Conservation (phyloP, 1,284 basidiomycete species). For the Apiotrichum sp. region DNA sequence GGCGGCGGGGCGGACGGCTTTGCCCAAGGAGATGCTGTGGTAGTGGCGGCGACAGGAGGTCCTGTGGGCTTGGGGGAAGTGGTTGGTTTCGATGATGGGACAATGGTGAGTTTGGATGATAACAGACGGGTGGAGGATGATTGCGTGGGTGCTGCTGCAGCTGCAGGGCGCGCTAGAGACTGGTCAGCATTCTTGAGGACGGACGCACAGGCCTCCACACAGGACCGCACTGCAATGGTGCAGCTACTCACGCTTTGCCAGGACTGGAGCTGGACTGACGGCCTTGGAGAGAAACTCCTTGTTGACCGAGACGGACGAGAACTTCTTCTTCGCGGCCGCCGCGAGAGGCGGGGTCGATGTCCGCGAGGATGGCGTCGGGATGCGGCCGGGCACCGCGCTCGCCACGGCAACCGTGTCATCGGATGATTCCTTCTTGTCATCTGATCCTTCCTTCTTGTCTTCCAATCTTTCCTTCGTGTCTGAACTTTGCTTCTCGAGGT, state of each 20-base stretch:
- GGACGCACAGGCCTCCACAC: neutral
- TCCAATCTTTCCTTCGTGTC: too few species aligned
- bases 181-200: neutral
- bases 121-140: constrained; percentile 62
- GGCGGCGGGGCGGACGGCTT: constrained; percentile 28
- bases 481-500: neutral
- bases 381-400: constrained; percentile 14
- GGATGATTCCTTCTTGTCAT: neutral
- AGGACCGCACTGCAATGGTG: neutral
- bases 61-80: constrained; percentile 30
- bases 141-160: constrained; percentile 41
- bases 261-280: constrained; percentile 31
- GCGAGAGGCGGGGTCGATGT: constrained; percentile 40
- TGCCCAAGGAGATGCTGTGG: constrained; percentile 40
- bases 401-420: constrained; percentile 4
- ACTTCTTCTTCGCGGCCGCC: constrained; percentile 60
- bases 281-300: constrained; percentile 90
- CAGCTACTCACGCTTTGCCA: constrained; percentile 14
- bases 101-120: constrained; percentile 70
- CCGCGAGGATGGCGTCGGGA: constrained; percentile 35
- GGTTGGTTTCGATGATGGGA: constrained; percentile 30
- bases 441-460: too few species aligned
- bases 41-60: constrained; percentile 15
- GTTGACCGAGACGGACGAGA: constrained; percentile 80
- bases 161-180: constrained; percentile 46